Conservation (phyloP, 495 filamentous ascomycete species). For the Annulohypoxylon bovei region DNA sequence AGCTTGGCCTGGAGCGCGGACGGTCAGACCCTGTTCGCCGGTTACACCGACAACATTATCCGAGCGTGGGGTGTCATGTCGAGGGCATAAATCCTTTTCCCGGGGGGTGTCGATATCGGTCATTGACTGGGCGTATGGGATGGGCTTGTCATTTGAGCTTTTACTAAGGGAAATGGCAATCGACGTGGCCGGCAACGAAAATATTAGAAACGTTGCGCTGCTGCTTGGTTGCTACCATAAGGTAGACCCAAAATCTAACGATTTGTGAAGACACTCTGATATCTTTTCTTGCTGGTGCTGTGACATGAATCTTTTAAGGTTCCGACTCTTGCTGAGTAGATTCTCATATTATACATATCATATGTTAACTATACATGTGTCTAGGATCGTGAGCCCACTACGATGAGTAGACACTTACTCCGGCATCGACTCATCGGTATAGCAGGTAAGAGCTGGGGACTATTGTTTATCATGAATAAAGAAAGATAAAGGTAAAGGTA, state of each 20-base stretch:
- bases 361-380: too few species aligned
- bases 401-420: background rate
- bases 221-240: slow-evolving; percentile 41
- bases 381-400: too few species aligned
- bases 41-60: slow-evolving; percentile 99
- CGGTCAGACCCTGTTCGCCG: slow-evolving; percentile 98
- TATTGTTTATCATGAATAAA: background rate
- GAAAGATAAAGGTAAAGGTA: too few species aligned
- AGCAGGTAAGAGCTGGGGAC: background rate
- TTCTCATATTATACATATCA: too few species aligned
- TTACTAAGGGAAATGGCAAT: slow-evolving; percentile 48
- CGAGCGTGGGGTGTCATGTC: slow-evolving; percentile 99
- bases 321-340: background rate
- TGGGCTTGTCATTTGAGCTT: slow-evolving; percentile 52
- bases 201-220: slow-evolving; percentile 44
- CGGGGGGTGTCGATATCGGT: slow-evolving; percentile 40
- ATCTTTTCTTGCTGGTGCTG: background rate
- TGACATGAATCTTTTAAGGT: background rate
- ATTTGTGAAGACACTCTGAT: slow-evolving; percentile 45
- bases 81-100: slow-evolving; percentile 59
- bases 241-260: slow-evolving; percentile 49
- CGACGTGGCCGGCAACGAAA: slow-evolving; percentile 39
- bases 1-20: slow-evolving; percentile 96
- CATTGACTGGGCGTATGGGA: slow-evolving; percentile 52
- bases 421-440: background rate